Evolutionary conservation across 1,139 yeast genomes (phyloP), one percentile per base, ranked within the genome.

Genomic region (Scheffersomyces cryptocercus): DNA sequence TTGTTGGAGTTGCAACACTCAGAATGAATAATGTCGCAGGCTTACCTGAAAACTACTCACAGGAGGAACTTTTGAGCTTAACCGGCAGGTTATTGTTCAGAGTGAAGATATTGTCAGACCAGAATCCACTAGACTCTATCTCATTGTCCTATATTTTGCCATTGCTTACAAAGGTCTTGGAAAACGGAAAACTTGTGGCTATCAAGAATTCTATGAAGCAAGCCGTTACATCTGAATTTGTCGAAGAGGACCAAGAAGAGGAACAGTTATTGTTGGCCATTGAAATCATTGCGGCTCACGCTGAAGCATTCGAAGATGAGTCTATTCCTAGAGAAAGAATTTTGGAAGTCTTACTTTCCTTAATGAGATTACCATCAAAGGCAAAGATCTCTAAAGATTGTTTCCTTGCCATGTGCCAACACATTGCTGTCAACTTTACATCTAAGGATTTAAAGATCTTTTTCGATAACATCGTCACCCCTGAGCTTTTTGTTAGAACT

Each of bases 341-440:
- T 35, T 67, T 93, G 45, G 66, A 68, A 11, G 83, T 84, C 6
- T 67, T 93, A 40, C 67, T 91, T 24, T 75, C 83, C 3, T 72
- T 90, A 48, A 75, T 93, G 77, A 74, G 79, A 30, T 67, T 88
- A 38, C 89, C 97, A 10, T 72, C 91, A 1, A 88, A 85, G 55
- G 85, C 93, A 8, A 89, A 90, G 55, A 65, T 82, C 42, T 85
- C 95, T 8, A 89, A 88, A 58, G 97, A 90, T 48, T 85, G 95
- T 54, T 79, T 93, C 59, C 71, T 84, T 43, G 75, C 95, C 0
- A 64, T 91, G 46, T 81, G 91, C 48, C 95, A 85, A 58, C 82
- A 84, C 50, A 82, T 90, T 32, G 81, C 96, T 1, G 73, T 82
- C 28, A 78, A 80, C 45, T 76, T 84, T 42, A 67, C 79, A 0